Evolutionary conservation across 2,329 filamentous ascomycete genomes (phyloP), one percentile per base, ranked within the genome.

Genomic region (Nakataea oryzae): DNA sequence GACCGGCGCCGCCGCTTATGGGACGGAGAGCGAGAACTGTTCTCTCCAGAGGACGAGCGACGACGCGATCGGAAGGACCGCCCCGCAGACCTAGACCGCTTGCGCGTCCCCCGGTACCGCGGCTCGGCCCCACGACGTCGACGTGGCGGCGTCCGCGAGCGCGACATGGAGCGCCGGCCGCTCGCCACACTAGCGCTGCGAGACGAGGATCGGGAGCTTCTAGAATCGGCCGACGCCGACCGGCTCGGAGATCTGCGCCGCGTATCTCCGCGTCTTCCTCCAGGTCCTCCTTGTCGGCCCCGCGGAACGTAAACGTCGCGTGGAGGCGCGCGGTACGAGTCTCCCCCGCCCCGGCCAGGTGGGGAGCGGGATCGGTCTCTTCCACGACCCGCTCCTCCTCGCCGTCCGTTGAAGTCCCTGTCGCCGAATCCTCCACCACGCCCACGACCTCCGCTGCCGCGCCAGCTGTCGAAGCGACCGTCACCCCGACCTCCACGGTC

Each of bases 291-390:
- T 57, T 77, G 77, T 59, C 74, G 74, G n/a, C 75, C 77, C 65
- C 78, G 74, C 2, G 82, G 83, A 47, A 82, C 75, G 64, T 86
- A 83, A 63, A 78, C 78, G 65, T 86, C 82, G 58, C 81, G 74
- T 6, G 65, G 66, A 26, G 65, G 64, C 8, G 69, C 70, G 28
- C 71, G 68, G 62, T 73, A 76, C 13, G 74, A 74, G 59, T 76
- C 79, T 13, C 74, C 72, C 32, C 77, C 74, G 41, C 73, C 72
- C 61, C 78, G 75, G 9, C 76, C 73, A 7, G 75, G 75, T 11
- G 80, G 80, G 1, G 83, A 81, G 6, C 76, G 74, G 2, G 81
- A 82, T 62, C 81, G 74, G 32, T 74, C 74, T 12, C 75, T 72
- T 27, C 74, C 74, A 27, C 80, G 76, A n/a, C 75, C 77, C 60